Evolutionary conservation across 2,329 filamentous ascomycete genomes (phyloP).

Genomic region (Gnomoniopsis sp.): DNA sequence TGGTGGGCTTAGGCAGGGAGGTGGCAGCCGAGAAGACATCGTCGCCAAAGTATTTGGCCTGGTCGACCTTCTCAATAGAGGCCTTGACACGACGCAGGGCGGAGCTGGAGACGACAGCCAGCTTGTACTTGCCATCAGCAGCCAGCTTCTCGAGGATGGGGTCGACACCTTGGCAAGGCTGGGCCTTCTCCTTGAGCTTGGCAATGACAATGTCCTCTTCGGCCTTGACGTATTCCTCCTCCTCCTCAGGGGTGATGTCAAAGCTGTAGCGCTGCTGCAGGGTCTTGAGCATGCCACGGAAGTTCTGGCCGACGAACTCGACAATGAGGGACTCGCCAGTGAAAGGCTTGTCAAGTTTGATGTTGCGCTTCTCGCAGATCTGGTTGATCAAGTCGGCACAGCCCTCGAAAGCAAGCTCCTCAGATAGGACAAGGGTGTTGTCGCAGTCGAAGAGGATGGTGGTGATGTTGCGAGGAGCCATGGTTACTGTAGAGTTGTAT

Average conservation of each 20-base stretch:
- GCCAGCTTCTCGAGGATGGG: constrained; percentile 63
- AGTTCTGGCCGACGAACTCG: constrained; percentile 92
- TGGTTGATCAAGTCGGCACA: constrained; percentile 87
- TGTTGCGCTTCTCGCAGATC: constrained; percentile 63
- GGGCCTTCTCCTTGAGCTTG: constrained; percentile 67
- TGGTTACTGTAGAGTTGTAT: constrained; percentile 3
- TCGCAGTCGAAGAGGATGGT: constrained; percentile 75
- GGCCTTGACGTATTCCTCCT: constrained; percentile 68
- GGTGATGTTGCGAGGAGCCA: constrained; percentile 49
- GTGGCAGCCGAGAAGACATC: constrained; percentile 80
- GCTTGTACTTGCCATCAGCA: constrained; percentile 60
- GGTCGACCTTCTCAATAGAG: constrained; percentile 73
- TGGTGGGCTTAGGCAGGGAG: constrained; percentile 73
- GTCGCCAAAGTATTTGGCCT: constrained; percentile 76
- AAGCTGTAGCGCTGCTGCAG: constrained; percentile 77
- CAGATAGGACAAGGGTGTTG: constrained; percentile 91
- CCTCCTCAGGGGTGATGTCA: constrained; percentile 61
- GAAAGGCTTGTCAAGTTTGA: constrained; percentile 60
- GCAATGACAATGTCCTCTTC: constrained; percentile 83
- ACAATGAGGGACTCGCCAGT: constrained; percentile 74
- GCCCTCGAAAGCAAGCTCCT: constrained; percentile 86
- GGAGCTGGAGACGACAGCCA: constrained; percentile 79
- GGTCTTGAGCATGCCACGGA: constrained; percentile 82
- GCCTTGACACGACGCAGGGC: constrained; percentile 75
- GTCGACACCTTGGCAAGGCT: constrained; percentile 67